These are phyloP conservation scores for Erysiphe pulchra DNA, from an alignment of 2,329 filamentous ascomycete genomes.

Conservation along the genomic window DNA sequence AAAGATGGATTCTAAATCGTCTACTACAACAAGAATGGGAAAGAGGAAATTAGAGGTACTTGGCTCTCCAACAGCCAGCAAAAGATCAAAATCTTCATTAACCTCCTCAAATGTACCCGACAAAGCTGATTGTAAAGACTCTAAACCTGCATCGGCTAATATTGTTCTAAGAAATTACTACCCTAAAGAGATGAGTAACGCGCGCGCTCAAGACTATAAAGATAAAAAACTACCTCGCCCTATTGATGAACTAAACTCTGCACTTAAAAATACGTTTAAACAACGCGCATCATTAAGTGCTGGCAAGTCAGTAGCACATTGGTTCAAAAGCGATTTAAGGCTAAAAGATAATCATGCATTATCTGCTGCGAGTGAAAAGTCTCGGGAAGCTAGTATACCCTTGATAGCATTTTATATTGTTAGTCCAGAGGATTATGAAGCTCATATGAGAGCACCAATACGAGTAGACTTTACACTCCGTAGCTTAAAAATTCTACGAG, in stretches of 20 bases:
- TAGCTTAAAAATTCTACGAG: too few species aligned
- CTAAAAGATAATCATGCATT: conserved; percentile 48
- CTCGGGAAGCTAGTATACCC: too few species aligned
- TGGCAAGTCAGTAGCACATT: conserved; percentile 49
- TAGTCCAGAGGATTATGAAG: too few species aligned
- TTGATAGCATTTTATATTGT: too few species aligned
- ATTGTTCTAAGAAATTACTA: conserved; percentile 55
- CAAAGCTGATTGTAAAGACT: neutral
- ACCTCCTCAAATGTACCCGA: neutral
- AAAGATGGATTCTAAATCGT: neutral
- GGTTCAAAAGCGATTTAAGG: conserved; percentile 72
- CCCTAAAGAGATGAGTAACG: conserved; percentile 64
- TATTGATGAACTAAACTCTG: conserved; percentile 37
- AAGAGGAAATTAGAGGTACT: neutral
- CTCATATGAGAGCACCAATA: too few species aligned
- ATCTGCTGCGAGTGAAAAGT: conserved; percentile 35
- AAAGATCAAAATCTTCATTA: neutral
- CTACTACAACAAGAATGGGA: neutral
- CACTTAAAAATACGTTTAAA: conserved; percentile 32
- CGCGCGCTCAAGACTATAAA: conserved; percentile 49
- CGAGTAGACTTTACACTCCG: too few species aligned
- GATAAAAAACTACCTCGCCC: conserved; percentile 43
- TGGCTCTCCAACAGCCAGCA: neutral
- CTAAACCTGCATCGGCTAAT: conserved; percentile 14
- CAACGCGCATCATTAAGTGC: conserved; percentile 24